A percentile compares a stretch with the other conserved stretches of the same genome.
phyloP scores from a whole-genome alignment of 2,329 filamentous ascomycete genomes.

The Monilinia fructigena region DNA sequence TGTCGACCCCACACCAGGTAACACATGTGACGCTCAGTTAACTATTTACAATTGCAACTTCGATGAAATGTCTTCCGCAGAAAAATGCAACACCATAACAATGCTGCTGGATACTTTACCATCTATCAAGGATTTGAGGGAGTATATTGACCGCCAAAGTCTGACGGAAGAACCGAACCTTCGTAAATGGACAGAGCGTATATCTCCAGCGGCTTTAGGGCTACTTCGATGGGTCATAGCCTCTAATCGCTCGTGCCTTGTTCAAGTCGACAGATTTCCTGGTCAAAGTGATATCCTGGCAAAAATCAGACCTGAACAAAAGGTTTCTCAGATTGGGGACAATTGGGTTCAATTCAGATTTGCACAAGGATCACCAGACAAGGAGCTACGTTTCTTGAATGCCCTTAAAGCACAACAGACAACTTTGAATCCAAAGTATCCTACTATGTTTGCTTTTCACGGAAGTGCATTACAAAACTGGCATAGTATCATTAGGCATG shows the following conservation, averaged over 20 bases:
- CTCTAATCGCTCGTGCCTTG: slow-evolving; percentile 83
- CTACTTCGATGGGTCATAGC: slow-evolving; percentile 85
- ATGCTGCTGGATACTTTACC: slow-evolving; percentile 59
- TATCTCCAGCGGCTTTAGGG: slow-evolving; percentile 65
- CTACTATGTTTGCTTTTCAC: slow-evolving; percentile 84
- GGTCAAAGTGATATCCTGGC: slow-evolving; percentile 31
- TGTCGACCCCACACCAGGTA: slow-evolving; percentile 29
- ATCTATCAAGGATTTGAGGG: slow-evolving; percentile 56
- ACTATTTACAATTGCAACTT: slow-evolving; percentile 55
- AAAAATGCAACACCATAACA: slow-evolving; percentile 53
- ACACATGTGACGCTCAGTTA: slow-evolving; percentile 35
- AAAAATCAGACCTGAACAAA: slow-evolving; percentile 38
- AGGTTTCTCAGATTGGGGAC: slow-evolving; percentile 58
- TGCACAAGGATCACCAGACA: slow-evolving; percentile 83
- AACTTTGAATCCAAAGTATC: slow-evolving; percentile 45
- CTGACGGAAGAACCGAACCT: slow-evolving; percentile 36
- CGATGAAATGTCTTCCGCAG: slow-evolving; percentile 48
- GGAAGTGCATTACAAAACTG: slow-evolving; percentile 75
- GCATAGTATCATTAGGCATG: slow-evolving; percentile 85
- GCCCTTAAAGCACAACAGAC: slow-evolving; percentile 52
- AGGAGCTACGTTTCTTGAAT: slow-evolving; percentile 71
- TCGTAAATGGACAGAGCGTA: slow-evolving; percentile 54
- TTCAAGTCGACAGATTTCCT: slow-evolving; percentile 61
- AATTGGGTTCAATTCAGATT: slow-evolving; percentile 81
- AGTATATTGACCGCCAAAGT: slow-evolving; percentile 44